Percentiles rank a stretch among this genome's conserved stretches.
These are phyloP conservation scores for Rosa persica DNA, from an alignment of 306 rosid genomes.

Conservation along the genomic window DNA sequence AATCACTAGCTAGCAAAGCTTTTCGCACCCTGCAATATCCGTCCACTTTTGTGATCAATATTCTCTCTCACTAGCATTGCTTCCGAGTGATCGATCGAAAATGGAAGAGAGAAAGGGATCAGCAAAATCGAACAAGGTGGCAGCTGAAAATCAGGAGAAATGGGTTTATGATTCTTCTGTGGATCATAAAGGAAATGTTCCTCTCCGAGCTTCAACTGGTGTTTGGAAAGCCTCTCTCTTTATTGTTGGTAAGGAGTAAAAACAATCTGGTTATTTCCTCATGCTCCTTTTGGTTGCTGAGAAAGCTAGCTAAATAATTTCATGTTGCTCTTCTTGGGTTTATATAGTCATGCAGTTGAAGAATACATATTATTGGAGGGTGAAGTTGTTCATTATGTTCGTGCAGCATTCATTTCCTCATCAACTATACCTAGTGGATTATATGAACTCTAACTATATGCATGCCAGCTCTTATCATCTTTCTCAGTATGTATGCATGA, in stretches of 20 bases:
- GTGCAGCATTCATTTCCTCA: background rate
- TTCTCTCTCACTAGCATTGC: background rate
- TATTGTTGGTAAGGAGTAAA: constrained; percentile 27
- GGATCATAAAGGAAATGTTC: constrained; percentile 39
- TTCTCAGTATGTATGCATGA: background rate
- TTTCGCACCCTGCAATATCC: background rate
- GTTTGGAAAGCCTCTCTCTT: constrained; percentile 42
- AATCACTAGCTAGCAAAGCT: background rate
- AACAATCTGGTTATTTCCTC: background rate
- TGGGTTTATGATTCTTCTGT: constrained; percentile 44
- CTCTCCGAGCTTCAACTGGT: constrained; percentile 41
- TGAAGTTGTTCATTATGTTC: background rate
- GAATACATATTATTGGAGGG: background rate
- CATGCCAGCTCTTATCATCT: background rate
- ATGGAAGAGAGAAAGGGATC: constrained; percentile 18
- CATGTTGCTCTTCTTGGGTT: constrained; percentile 6
- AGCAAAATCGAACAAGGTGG: constrained; percentile 8
- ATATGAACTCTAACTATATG: background rate
- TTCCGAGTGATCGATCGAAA: background rate
- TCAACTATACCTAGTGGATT: background rate
- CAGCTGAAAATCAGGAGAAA: constrained; percentile 21
- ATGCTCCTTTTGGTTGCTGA: constrained; percentile 8
- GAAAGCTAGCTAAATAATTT: background rate
- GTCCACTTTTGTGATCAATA: background rate
- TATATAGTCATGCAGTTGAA: background rate